Percentiles rank a stretch among this genome's conserved stretches.
These are phyloP conservation scores for Pseudogymnoascus sp. DNA, from an alignment of 2,329 filamentous ascomycete genomes.

Conservation along the genomic window DNA sequence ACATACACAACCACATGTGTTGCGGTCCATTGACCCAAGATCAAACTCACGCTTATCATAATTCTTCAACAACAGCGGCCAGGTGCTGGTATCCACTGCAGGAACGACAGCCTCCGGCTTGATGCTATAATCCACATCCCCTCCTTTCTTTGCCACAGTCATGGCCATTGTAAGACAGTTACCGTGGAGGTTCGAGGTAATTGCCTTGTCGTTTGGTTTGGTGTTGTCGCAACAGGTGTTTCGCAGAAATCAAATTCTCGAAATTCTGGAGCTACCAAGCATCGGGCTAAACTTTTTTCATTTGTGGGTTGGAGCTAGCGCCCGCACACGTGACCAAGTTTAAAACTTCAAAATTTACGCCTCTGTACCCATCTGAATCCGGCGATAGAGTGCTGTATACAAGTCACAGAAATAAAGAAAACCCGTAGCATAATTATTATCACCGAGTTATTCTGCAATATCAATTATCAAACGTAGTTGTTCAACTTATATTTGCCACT, in stretches of 20 bases:
- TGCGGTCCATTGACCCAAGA: background rate
- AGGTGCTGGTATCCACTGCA: slow-evolving; percentile 75
- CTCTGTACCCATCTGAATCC: background rate
- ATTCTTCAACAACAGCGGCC: slow-evolving; percentile 93
- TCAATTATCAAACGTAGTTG: background rate
- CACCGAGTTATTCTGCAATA: background rate
- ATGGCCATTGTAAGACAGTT: slow-evolving; percentile 34
- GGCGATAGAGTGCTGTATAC: background rate
- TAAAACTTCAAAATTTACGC: background rate
- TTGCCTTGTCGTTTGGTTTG: slow-evolving; percentile 9
- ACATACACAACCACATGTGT: slow-evolving; percentile 4
- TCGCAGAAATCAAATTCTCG: slow-evolving; percentile 10
- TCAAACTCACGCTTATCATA: slow-evolving; percentile 74
- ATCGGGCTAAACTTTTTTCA: slow-evolving; percentile 11
- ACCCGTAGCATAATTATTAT: background rate
- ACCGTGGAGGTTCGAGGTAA: slow-evolving; percentile 11
- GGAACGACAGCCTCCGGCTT: slow-evolving; percentile 82
- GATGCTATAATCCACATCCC: slow-evolving; percentile 74
- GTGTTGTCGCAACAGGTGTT: slow-evolving; percentile 7
- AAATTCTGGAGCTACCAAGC: slow-evolving; percentile 9
- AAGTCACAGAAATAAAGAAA: background rate
- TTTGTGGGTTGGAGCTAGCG: slow-evolving; percentile 10
- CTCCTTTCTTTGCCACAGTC: slow-evolving; percentile 42
- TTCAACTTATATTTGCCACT: background rate
- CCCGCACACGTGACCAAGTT: background rate